phyloP scores from a whole-genome alignment of 2,329 filamentous ascomycete species.

The Scopulariopsis brevicaulis region DNA sequence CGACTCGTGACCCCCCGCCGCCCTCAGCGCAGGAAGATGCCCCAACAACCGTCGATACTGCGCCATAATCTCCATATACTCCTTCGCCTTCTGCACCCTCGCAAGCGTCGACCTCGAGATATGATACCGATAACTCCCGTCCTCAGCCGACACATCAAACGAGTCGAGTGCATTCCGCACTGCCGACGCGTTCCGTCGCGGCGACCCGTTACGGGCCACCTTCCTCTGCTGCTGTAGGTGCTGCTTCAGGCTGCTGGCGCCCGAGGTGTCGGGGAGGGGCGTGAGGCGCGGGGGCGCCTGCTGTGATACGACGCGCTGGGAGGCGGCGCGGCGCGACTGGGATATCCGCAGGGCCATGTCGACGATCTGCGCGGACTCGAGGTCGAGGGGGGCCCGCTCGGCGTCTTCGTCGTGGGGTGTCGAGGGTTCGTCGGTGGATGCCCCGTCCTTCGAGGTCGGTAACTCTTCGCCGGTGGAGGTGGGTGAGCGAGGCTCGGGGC shows the following conservation, averaged over 20 bases:
- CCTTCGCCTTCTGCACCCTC: slow-evolving; percentile 73
- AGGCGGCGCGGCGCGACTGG: slow-evolving; percentile 61
- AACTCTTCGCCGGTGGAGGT: not conserved
- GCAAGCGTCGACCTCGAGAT: slow-evolving; percentile 73
- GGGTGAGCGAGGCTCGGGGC: not conserved
- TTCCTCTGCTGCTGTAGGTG: slow-evolving; percentile 64
- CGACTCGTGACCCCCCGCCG: slow-evolving; percentile 25
- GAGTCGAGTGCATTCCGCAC: slow-evolving; percentile 26
- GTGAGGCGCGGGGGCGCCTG: slow-evolving; percentile 37
- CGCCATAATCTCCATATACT: slow-evolving; percentile 73
- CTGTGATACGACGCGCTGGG: slow-evolving; percentile 41
- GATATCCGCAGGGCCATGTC: slow-evolving; percentile 84
- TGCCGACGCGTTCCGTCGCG: slow-evolving; percentile 19
- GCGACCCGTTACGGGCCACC: slow-evolving; percentile 49
- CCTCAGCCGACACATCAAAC: slow-evolving; percentile 29
- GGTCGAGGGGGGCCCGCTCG: slow-evolving; percentile 34
- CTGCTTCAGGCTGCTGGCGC: slow-evolving; percentile 50
- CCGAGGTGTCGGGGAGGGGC: slow-evolving; percentile 38
- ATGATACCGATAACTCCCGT: slow-evolving; percentile 44
- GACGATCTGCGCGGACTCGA: slow-evolving; percentile 82
- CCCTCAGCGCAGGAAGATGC: slow-evolving; percentile 58
- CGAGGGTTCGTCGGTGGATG: not conserved
- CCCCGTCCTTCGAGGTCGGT: not conserved
- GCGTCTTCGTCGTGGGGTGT: slow-evolving; percentile 11
- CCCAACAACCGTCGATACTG: slow-evolving; percentile 77